Percentiles rank a stretch among this genome's conserved stretches.
These are phyloP conservation scores for Rutstroemia sp. DNA, from an alignment of 2,329 filamentous ascomycete species.

Conservation along the genomic window DNA sequence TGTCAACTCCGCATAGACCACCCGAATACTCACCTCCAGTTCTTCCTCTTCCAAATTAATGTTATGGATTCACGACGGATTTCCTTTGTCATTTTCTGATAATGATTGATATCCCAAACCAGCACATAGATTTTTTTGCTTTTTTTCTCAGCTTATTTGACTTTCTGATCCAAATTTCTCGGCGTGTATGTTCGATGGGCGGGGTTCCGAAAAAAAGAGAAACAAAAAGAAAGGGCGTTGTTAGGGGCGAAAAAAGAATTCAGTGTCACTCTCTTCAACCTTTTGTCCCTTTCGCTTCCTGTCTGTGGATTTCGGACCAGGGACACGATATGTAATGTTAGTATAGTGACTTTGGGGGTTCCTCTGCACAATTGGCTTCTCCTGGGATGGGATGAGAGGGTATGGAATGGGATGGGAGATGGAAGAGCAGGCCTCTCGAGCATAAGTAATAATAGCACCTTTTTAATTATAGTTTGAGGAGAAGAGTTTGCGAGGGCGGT, in stretches of 20 bases:
- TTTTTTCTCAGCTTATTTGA: constrained; percentile 1
- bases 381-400: background rate
- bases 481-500: background rate
- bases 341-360: background rate
- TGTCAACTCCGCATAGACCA: background rate
- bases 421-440: background rate
- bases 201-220: too few species aligned
- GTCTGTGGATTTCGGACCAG: background rate
- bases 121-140: constrained; percentile 19
- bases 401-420: background rate
- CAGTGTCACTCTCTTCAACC: background rate
- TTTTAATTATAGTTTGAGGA: background rate
- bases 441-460: background rate
- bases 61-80: background rate
- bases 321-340: background rate
- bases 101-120: constrained; percentile 16
- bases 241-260: background rate
- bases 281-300: background rate
- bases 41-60: background rate
- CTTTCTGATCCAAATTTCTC: background rate
- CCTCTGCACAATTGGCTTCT: background rate
- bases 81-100: background rate
- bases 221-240: constrained; percentile 1
- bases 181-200: background rate
- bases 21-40: background rate